A percentile compares a stretch with the other conserved stretches of the same genome.
phyloP scores from a whole-genome alignment of 2,329 filamentous ascomycete species.

The Cladorrhinum sp. region DNA sequence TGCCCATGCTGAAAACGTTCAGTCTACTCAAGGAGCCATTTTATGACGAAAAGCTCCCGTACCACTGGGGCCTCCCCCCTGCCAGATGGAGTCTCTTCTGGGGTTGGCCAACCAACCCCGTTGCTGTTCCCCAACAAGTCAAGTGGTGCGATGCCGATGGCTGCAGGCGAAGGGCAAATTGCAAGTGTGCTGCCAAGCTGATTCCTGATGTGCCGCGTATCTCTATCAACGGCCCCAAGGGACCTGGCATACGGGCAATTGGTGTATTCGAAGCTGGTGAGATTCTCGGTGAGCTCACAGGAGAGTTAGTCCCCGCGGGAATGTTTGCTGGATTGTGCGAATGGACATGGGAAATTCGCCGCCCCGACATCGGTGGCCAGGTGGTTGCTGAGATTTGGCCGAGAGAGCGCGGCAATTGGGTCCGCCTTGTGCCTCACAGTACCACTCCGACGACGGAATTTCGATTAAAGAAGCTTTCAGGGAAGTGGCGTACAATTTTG shows the following conservation, averaged over 20 bases:
- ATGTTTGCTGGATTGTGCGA: slow-evolving; percentile 6
- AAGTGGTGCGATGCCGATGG: slow-evolving; percentile 14
- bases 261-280: slow-evolving; percentile 13
- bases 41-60: slow-evolving; percentile 12
- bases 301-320: slow-evolving; percentile 24
- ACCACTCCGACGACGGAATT: slow-evolving; percentile 22
- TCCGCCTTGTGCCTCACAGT: slow-evolving; percentile 24
- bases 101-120: slow-evolving; percentile 26
- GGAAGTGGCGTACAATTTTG: slow-evolving; percentile 25
- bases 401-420: slow-evolving; percentile 27
- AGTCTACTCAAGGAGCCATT: slow-evolving; percentile 18
- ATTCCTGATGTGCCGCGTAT: slow-evolving; percentile 22
- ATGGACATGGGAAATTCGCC: slow-evolving; percentile 23
- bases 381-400: slow-evolving; percentile 27
- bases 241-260: slow-evolving; percentile 21
- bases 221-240: slow-evolving; percentile 20
- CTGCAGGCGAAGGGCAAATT: slow-evolving; percentile 19
- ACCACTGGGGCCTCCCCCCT: slow-evolving; percentile 18
- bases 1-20: slow-evolving; percentile 21
- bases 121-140: slow-evolving; percentile 10
- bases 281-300: slow-evolving; percentile 26
- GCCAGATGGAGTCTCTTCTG: slow-evolving; percentile 14
- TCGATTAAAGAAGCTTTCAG: slow-evolving; percentile 22
- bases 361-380: slow-evolving; percentile 18
- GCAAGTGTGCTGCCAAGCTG: slow-evolving; percentile 17